phyloP scores from a whole-genome alignment of 148 eudicot species.

The Spergularia marina region DNA sequence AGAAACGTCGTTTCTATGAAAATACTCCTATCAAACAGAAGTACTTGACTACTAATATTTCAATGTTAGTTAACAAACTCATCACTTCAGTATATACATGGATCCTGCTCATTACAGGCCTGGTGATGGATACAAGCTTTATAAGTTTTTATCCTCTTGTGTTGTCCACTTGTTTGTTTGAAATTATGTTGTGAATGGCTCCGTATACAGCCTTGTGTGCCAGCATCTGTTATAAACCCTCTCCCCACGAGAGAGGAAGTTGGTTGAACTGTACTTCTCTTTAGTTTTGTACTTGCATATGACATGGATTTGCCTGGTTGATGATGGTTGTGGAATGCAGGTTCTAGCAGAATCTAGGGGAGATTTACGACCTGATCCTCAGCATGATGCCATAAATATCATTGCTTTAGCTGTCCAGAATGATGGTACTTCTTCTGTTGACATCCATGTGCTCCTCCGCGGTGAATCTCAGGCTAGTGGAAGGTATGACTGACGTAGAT shows the following conservation, averaged over 20 bases:
- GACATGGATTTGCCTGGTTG: constrained; percentile 16
- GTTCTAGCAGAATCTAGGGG: constrained; percentile 87
- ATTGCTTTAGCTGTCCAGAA: constrained; percentile 65
- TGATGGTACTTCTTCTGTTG: constrained; percentile 46
- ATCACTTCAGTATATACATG: too few species aligned
- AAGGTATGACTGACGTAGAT: constrained; percentile 37
- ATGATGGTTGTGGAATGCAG: constrained; percentile 36
- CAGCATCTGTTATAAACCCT: too few species aligned
- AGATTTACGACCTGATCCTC: constrained; percentile 83
- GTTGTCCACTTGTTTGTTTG: too few species aligned
- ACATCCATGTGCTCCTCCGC: constrained; percentile 56
- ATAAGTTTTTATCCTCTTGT: too few species aligned
- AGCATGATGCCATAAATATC: constrained; percentile 71
- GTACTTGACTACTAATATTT: too few species aligned
- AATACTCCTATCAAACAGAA: too few species aligned
- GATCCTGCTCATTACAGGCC: too few species aligned
- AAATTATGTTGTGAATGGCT: too few species aligned
- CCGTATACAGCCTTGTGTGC: too few species aligned
- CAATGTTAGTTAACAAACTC: too few species aligned
- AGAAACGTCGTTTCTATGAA: too few species aligned
- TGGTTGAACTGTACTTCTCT: background rate
- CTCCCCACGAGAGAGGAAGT: background rate
- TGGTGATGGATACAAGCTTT: too few species aligned
- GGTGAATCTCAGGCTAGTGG: constrained; percentile 27
- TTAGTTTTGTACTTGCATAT: background rate